Percentiles rank a stretch among this genome's conserved stretches.
Conservation (phyloP, 805 yeast genomes). For the Hermanozyma aechmeae region DNA sequence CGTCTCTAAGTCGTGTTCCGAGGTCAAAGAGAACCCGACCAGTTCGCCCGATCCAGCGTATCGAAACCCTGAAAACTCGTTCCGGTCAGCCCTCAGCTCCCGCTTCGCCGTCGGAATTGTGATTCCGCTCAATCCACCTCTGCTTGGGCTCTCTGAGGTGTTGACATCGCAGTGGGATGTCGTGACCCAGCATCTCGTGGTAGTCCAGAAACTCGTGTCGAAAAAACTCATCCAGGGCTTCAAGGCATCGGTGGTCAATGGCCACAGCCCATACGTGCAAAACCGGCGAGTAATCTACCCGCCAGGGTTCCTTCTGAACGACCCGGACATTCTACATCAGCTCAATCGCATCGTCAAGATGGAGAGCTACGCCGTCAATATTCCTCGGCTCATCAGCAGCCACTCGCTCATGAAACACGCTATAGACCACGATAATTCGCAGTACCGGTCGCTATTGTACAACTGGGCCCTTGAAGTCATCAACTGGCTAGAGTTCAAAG, state of each 20-base stretch:
- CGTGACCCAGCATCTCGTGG: slow-evolving; percentile 28
- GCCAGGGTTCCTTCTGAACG: slow-evolving; percentile 29
- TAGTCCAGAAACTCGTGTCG: slow-evolving; percentile 29
- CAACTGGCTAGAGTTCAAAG: slow-evolving; percentile 49
- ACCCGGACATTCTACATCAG: slow-evolving; percentile 31
- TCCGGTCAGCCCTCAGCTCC: slow-evolving; percentile 13
- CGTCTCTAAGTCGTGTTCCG: slow-evolving; percentile 1
- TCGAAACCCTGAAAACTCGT: too few relatives aligned
- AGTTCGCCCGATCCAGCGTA: slow-evolving; percentile 1
- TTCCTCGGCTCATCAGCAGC: slow-evolving; percentile 37
- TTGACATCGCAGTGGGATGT: slow-evolving; percentile 43
- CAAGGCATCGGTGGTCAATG: slow-evolving; percentile 8
- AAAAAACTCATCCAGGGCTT: slow-evolving; percentile 25
- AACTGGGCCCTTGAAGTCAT: slow-evolving; percentile 46
- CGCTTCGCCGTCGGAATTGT: slow-evolving; percentile 42
- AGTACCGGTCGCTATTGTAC: slow-evolving; percentile 27
- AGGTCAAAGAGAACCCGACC: slow-evolving; percentile 1
- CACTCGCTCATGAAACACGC: slow-evolving; percentile 25
- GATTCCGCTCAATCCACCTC: slow-evolving; percentile 32
- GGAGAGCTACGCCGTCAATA: slow-evolving; percentile 29
- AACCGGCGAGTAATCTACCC: slow-evolving; percentile 31
- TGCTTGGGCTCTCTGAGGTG: slow-evolving; percentile 25
- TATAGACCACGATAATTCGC: slow-evolving; percentile 6
- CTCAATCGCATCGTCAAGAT: slow-evolving; percentile 28
- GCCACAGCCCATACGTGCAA: slow-evolving; percentile 14